A percentile compares a stretch with the other conserved stretches of the same genome.
phyloP scores from a whole-genome alignment of 2,329 filamentous ascomycete genomes.

The Colletotrichum acutatum region DNA sequence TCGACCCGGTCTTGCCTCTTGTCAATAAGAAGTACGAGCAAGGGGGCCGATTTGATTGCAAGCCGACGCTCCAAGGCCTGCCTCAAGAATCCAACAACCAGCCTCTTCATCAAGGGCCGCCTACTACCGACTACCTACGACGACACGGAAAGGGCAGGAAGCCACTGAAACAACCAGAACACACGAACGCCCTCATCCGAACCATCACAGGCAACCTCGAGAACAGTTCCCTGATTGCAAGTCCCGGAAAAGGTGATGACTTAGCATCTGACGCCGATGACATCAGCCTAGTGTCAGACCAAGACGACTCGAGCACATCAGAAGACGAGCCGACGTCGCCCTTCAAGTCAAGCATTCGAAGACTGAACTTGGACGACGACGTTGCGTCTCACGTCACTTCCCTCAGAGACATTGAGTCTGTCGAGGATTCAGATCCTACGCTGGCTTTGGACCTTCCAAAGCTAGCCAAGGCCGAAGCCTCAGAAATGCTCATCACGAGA shows the following conservation, averaged over 20 bases:
- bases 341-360: slow-evolving; percentile 58
- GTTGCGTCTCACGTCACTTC: slow-evolving; percentile 63
- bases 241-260: slow-evolving; percentile 53
- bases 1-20: slow-evolving; percentile 62
- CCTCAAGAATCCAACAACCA: slow-evolving; percentile 44
- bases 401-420: slow-evolving; percentile 58
- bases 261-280: slow-evolving; percentile 58
- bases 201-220: slow-evolving; percentile 49
- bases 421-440: slow-evolving; percentile 59
- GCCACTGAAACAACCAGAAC: slow-evolving; percentile 42
- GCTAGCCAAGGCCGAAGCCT: slow-evolving; percentile 58
- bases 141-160: slow-evolving; percentile 56
- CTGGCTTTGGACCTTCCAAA: slow-evolving; percentile 61
- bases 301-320: slow-evolving; percentile 63
- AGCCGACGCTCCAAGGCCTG: slow-evolving; percentile 42
- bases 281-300: slow-evolving; percentile 64
- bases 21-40: slow-evolving; percentile 70
- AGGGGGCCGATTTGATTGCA: slow-evolving; percentile 64
- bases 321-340: slow-evolving; percentile 62
- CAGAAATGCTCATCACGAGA: slow-evolving; percentile 61
- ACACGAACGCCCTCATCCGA: slow-evolving; percentile 47
- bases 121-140: slow-evolving; percentile 60
- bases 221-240: slow-evolving; percentile 48
- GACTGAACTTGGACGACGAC: slow-evolving; percentile 62
- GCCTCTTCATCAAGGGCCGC: slow-evolving; percentile 47